Conservation (phyloP, 768 basidiomycete genomes). For the Chlorophyllum brunneum region DNA sequence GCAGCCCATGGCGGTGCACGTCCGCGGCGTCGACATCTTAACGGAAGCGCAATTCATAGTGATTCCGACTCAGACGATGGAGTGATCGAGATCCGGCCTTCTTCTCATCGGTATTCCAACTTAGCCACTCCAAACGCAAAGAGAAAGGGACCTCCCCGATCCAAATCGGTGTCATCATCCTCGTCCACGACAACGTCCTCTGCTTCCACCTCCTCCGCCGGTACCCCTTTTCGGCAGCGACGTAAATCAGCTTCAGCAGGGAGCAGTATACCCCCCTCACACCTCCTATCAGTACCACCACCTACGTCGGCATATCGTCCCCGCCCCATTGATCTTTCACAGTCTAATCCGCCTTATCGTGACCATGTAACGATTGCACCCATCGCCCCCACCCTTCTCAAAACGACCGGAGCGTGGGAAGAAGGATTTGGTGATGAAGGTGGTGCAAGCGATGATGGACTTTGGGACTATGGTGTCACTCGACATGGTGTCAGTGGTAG, state of each 20-base stretch:
- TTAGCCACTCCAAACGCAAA: conserved; percentile 17
- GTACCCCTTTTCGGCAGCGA: conserved; percentile 19
- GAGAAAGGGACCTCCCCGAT: conserved; percentile 27
- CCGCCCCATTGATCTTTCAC: conserved; percentile 26
- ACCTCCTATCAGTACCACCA: conserved; percentile 19
- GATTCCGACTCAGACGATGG: conserved; percentile 45
- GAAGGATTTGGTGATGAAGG: conserved; percentile 47
- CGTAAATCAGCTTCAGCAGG: conserved; percentile 17
- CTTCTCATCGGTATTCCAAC: conserved; percentile 18
- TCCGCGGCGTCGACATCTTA: conserved; percentile 22
- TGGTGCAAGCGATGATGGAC: conserved; percentile 30
- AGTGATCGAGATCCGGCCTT: conserved; percentile 60
- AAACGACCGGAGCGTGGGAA: conserved; percentile 62
- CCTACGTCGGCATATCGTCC: conserved; percentile 17
- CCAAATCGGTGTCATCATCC: conserved; percentile 41
- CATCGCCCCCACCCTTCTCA: conserved; percentile 73
- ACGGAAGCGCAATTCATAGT: conserved; percentile 29
- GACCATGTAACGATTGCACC: conserved; percentile 42
- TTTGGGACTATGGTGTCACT: conserved; percentile 18
- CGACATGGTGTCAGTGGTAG: conserved; percentile 4
- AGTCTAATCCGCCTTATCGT: conserved; percentile 19
- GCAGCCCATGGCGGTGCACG: conserved; percentile 19
- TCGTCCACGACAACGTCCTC: conserved; percentile 36
- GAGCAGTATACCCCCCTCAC: conserved; percentile 23
- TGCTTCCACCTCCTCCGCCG: conserved; percentile 37